These are phyloP conservation scores for Neospermospora avenae DNA, from an alignment of 2,329 filamentous ascomycete species.

Conservation along the genomic window DNA sequence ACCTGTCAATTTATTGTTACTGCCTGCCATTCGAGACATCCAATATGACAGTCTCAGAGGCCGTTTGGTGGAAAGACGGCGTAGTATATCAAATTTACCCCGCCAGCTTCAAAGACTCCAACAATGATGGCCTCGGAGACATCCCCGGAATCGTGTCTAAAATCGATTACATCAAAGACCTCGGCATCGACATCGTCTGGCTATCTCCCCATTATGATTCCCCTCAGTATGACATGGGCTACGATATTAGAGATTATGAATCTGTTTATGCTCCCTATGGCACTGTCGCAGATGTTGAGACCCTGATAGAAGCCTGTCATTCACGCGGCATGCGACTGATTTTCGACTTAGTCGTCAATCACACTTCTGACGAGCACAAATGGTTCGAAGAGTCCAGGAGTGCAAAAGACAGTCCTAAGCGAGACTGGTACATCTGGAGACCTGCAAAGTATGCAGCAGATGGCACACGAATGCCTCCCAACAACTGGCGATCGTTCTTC, in stretches of 20 bases:
- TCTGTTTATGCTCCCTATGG: conserved; percentile 63
- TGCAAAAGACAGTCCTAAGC: conserved; percentile 48
- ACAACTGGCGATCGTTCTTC: conserved; percentile 68
- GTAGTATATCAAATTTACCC: conserved; percentile 58
- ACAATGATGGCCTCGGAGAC: conserved; percentile 58
- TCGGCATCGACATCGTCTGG: conserved; percentile 65
- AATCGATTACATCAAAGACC: conserved; percentile 55
- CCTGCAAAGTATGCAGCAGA: conserved; percentile 50
- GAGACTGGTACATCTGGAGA: conserved; percentile 66
- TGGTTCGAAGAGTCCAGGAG: conserved; percentile 58
- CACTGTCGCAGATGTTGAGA: conserved; percentile 62
- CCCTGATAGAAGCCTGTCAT: conserved; percentile 57
- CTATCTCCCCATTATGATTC: conserved; percentile 62
- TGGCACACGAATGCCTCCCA: conserved; percentile 65
- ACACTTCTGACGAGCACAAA: conserved; percentile 67
- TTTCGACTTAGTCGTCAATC: conserved; percentile 74
- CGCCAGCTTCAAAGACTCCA: conserved; percentile 54
- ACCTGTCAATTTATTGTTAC: too few species aligned
- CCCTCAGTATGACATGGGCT: conserved; percentile 67
- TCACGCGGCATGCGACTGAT: conserved; percentile 66
- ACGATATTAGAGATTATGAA: conserved; percentile 67
- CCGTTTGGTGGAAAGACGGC: conserved; percentile 54
- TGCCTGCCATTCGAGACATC: too few species aligned
- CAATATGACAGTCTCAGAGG: conserved; percentile 5
- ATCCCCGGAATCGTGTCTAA: conserved; percentile 59